These are phyloP conservation scores for Thielaviopsis ethacetica DNA, from an alignment of 2,329 filamentous ascomycete genomes.

Conservation along the genomic window DNA sequence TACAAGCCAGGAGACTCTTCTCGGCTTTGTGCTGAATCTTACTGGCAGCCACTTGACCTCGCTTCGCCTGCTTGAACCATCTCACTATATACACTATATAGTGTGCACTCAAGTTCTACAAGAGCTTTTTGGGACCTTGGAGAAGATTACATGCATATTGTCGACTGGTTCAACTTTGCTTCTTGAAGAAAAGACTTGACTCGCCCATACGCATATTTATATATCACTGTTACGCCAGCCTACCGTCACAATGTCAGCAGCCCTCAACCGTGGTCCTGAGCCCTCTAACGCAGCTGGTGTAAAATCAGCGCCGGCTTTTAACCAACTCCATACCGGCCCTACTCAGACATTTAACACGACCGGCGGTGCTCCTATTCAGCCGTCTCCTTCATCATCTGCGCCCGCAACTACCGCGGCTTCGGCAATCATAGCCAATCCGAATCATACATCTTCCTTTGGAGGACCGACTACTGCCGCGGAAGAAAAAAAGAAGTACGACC, in stretches of 20 bases:
- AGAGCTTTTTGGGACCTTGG: background rate
- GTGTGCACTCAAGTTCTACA: background rate
- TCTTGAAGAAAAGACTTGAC: background rate
- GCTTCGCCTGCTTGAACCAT: background rate
- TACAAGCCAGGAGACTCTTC: background rate
- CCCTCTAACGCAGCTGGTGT: background rate
- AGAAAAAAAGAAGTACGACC: constrained; percentile 53
- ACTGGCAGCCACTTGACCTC: background rate
- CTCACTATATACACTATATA: background rate
- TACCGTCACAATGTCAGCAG: background rate
- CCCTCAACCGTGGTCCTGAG: background rate
- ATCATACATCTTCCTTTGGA: constrained; percentile 22
- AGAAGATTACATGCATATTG: background rate
- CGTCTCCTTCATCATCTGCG: constrained; percentile 17
- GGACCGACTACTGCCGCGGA: constrained; percentile 29
- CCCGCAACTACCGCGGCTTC: constrained; percentile 28
- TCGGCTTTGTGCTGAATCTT: background rate
- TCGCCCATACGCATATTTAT: background rate
- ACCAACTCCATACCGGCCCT: background rate
- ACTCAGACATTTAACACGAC: background rate
- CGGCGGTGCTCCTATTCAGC: background rate
- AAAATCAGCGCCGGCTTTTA: background rate
- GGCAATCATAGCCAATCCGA: constrained; percentile 36
- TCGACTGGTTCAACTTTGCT: background rate
- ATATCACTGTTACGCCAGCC: background rate